Conservation (phyloP, 768 basidiomycete species). For the Exidia glandulosa region DNA sequence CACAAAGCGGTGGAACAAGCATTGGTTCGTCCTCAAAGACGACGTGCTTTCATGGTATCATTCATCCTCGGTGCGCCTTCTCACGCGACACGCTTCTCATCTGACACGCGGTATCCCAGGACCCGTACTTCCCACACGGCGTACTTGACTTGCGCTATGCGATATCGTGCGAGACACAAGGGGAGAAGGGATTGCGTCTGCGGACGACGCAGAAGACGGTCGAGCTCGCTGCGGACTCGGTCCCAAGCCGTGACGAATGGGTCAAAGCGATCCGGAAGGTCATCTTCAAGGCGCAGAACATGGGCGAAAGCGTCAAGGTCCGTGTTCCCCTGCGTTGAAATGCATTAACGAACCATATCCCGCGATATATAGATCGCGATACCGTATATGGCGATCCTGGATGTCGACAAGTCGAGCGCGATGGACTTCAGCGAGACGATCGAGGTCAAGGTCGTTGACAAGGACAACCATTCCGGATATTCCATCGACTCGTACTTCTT, state of each 20-base stretch:
- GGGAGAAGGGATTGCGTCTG: constrained; percentile 71
- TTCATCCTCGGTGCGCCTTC: constrained; percentile 63
- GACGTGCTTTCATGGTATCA: constrained; percentile 96
- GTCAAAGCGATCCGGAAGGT: constrained; percentile 89
- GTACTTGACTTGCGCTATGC: constrained; percentile 93
- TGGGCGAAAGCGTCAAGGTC: constrained; percentile 92
- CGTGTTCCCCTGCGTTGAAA: constrained; percentile 5
- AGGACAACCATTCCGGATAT: constrained; percentile 55
- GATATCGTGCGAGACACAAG: constrained; percentile 71
- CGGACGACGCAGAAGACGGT: constrained; percentile 74
- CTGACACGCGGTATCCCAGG: constrained; percentile 33
- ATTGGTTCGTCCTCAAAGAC: constrained; percentile 95
- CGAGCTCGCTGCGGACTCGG: constrained; percentile 62
- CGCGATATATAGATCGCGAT: constrained; percentile 95
- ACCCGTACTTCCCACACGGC: constrained; percentile 96
- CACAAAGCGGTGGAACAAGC: constrained; percentile 86
- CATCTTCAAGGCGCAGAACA: constrained; percentile 93
- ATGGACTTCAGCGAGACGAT: constrained; percentile 97
- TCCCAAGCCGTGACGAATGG: constrained; percentile 86
- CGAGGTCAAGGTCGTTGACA: constrained; percentile 74
- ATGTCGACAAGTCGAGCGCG: constrained; percentile 77
- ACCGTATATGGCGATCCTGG: constrained; percentile 79
- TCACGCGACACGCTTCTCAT: constrained; percentile 1
- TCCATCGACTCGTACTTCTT: constrained; percentile 86
- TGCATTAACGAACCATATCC: neutral